Evolutionary conservation across 2,329 filamentous ascomycete genomes (phyloP), one percentile per base, ranked within the genome.

Genomic region (Ilyonectria destructans): DNA sequence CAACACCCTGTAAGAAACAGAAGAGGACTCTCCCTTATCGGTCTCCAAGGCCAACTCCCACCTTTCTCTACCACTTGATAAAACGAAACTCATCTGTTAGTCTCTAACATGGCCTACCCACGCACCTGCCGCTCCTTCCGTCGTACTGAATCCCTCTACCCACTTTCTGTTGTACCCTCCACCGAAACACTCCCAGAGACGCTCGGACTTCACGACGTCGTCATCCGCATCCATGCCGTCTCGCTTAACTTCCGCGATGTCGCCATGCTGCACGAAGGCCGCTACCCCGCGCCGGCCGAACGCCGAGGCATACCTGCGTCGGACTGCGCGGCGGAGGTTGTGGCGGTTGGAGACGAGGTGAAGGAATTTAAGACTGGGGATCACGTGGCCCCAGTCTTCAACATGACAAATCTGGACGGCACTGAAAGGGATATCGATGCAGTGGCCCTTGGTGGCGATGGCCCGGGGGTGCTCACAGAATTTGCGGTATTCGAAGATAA

Each of bases 221-320:
- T 72, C 2, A 52, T 72, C 59, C 70, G 70, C 49, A 67, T 72
- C n/a, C 65, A 68, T 15, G 68, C 70, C 23, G 70, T 71, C 10
- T 73, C 71, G 4, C 51, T 73, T 17, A 73, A 73, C 43, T 73
- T 65, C 45, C 71, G 77, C 21, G 77, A 78, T n/a, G 70, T 74
- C 1, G 70, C 43, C 17, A 77, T 78, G 70, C 58, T 77, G n/a
- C 59, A 74, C 60, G 21, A 23, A 23, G 76, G 75, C 6, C 62
- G 56, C 9, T 78, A 78, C 62, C 72, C 72, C 1, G 43, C 66
- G 2, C 31, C 62, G 10, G 56, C 63, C 10, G 17, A 66, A 21
- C 54, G 68, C 0, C 35, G 56, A 4, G 75, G 75, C 40, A 70
- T 78, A 23, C 55, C 71, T 0, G 64, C 23, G 2, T 67, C 64